phyloP scores from a whole-genome alignment of 306 rosid species.

The Cucurbita moschata region DNA sequence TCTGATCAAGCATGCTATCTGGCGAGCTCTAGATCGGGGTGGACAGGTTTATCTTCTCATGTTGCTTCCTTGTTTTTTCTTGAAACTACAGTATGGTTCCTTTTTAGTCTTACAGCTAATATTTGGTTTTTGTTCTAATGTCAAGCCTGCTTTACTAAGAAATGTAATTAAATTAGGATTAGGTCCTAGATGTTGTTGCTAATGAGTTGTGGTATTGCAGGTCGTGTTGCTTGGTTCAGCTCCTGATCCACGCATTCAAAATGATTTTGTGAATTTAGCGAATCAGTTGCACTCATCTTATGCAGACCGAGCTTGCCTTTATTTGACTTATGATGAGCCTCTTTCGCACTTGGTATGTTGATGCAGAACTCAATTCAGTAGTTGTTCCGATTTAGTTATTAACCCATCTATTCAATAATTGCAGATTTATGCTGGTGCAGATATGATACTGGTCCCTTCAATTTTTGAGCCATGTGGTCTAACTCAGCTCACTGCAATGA shows the following conservation, averaged over 20 bases:
- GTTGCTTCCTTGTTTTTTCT: neutral
- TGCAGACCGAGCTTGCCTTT: conserved; percentile 54
- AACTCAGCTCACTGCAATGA: conserved; percentile 93
- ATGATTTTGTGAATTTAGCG: conserved; percentile 74
- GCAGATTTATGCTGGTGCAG: conserved; percentile 93
- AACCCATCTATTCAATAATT: neutral
- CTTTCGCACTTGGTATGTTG: conserved; percentile 82
- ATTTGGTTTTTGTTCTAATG: neutral
- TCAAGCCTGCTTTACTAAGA: neutral
- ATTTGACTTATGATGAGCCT: conserved; percentile 89
- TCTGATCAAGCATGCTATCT: conserved; percentile 85
- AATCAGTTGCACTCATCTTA: conserved; percentile 52
- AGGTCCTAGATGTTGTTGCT: neutral
- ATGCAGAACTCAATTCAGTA: neutral
- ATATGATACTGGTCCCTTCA: conserved; percentile 90
- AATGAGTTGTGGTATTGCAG: conserved; percentile 25
- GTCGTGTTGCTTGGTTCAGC: conserved; percentile 96
- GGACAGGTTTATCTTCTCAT: conserved; percentile 59
- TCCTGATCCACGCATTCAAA: conserved; percentile 93
- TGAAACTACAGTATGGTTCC: neutral
- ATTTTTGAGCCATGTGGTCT: conserved; percentile 98
- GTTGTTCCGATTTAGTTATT: neutral
- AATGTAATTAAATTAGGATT: conserved; percentile 8
- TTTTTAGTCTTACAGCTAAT: neutral
- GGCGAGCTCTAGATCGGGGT: conserved; percentile 58